phyloP scores from a whole-genome alignment of 768 basidiomycete species.

The Phanerodontia chrysosporium region DNA sequence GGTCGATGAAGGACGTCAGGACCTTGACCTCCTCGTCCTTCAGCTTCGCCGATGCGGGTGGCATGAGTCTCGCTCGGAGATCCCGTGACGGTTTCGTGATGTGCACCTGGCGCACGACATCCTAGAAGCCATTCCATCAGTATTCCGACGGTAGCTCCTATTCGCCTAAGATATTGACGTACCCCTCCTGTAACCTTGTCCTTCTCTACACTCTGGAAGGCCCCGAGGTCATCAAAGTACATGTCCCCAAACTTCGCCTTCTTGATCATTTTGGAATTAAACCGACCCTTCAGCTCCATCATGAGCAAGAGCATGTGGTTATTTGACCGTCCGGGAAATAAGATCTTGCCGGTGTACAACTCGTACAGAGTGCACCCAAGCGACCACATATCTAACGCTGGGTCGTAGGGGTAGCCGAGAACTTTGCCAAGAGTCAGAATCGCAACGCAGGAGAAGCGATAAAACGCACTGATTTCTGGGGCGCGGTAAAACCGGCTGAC shows the following conservation, averaged over 20 bases:
- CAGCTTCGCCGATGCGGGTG: slow-evolving; percentile 69
- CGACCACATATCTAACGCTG: slow-evolving; percentile 93
- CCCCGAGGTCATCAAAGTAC: slow-evolving; percentile 92
- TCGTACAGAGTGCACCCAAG: slow-evolving; percentile 97
- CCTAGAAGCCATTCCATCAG: slow-evolving; percentile 44
- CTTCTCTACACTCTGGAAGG: slow-evolving; percentile 78
- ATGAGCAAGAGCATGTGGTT: slow-evolving; percentile 97
- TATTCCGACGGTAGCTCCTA: not conserved
- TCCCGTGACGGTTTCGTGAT: slow-evolving; percentile 81
- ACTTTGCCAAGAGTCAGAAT: slow-evolving; percentile 42
- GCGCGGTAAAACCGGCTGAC: slow-evolving; percentile 97
- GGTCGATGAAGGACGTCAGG: slow-evolving; percentile 75
- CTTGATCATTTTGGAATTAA: slow-evolving; percentile 92
- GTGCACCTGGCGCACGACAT: slow-evolving; percentile 75
- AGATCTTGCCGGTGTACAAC: slow-evolving; percentile 92
- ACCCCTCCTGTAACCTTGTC: slow-evolving; percentile 83
- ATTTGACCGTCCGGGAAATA: slow-evolving; percentile 94
- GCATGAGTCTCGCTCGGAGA: slow-evolving; percentile 77
- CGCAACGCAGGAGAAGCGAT: too few relatives aligned
- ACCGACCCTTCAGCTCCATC: slow-evolving; percentile 96
- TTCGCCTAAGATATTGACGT: slow-evolving; percentile 30
- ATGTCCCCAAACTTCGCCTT: slow-evolving; percentile 87
- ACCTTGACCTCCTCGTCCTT: slow-evolving; percentile 88
- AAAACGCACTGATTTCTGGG: slow-evolving; percentile 95
- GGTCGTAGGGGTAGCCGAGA: slow-evolving; percentile 92